phyloP scores from a whole-genome alignment of 495 filamentous ascomycete species.

The Aspergillus sclerotioniger region DNA sequence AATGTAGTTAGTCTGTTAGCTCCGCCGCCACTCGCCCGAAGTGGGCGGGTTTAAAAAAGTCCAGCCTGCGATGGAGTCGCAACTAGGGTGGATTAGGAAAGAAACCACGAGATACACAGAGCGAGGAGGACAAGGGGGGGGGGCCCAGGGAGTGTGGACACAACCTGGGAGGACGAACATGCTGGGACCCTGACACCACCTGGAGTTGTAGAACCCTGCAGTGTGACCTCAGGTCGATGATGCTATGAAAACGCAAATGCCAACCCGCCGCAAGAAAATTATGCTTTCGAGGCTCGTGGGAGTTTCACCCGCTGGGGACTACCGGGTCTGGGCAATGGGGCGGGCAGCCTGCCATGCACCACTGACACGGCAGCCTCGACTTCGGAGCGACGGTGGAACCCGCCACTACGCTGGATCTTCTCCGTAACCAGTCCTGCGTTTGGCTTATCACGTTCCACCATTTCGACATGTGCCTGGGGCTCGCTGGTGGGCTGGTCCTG shows the following conservation, averaged over 20 bases:
- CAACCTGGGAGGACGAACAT: too few species aligned
- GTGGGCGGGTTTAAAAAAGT: background rate
- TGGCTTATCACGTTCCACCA: slow-evolving; percentile 29
- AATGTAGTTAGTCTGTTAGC: background rate
- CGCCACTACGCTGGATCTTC: slow-evolving; percentile 13
- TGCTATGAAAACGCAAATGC: background rate
- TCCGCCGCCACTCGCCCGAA: slow-evolving; percentile 13
- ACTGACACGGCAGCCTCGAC: slow-evolving; percentile 10
- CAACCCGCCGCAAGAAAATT: background rate
- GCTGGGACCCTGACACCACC: too few species aligned
- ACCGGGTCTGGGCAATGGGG: slow-evolving; percentile 9
- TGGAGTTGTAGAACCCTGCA: too few species aligned
- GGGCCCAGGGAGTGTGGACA: too few species aligned
- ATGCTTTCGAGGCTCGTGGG: background rate
- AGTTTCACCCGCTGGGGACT: background rate
- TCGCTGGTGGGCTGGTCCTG: slow-evolving; percentile 12
- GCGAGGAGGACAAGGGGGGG: too few species aligned
- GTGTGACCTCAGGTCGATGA: too few species aligned
- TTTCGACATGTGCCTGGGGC: slow-evolving; percentile 26
- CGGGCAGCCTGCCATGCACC: slow-evolving; percentile 7
- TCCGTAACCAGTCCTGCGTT: slow-evolving; percentile 12
- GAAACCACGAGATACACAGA: background rate
- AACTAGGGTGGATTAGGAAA: background rate
- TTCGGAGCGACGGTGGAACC: slow-evolving; percentile 16
- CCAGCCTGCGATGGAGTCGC: background rate